Evolutionary conservation across 352 stramenopile genomes (phyloP).

Genomic region (Phytophthora cactorum): DNA sequence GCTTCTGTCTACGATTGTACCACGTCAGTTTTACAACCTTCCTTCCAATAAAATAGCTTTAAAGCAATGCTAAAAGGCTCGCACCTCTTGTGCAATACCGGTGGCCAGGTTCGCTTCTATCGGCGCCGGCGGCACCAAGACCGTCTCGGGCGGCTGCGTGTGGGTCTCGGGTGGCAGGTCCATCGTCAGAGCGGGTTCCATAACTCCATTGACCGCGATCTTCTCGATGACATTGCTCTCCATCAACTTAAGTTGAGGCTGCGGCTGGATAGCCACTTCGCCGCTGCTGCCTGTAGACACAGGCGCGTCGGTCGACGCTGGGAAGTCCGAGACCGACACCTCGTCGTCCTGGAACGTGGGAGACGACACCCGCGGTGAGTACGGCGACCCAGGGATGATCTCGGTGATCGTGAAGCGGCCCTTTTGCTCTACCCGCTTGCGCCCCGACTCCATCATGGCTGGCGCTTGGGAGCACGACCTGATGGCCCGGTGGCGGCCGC

Average conservation of each 20-base stretch:
- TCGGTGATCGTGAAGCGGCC: slow-evolving; percentile 87
- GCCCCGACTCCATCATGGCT: slow-evolving; percentile 42
- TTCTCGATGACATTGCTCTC: slow-evolving; percentile 8
- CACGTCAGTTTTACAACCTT: slow-evolving; percentile 10
- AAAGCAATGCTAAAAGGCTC: slow-evolving; percentile 6
- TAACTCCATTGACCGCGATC: background rate
- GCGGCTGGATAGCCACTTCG: slow-evolving; percentile 21
- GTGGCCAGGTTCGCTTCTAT: slow-evolving; percentile 10
- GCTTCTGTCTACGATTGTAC: slow-evolving; percentile 25
- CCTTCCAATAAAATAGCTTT: slow-evolving; percentile 2
- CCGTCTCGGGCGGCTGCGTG: slow-evolving; percentile 28
- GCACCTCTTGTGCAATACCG: slow-evolving; percentile 16
- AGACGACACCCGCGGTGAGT: slow-evolving; percentile 33
- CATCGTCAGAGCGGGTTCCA: slow-evolving; percentile 6
- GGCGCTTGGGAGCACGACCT: background rate
- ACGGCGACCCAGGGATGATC: slow-evolving; percentile 64
- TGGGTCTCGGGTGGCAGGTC: slow-evolving; percentile 26
- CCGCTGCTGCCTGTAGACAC: slow-evolving; percentile 20
- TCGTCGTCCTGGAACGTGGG: slow-evolving; percentile 35
- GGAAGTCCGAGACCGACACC: slow-evolving; percentile 19
- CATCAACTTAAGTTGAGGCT: slow-evolving; percentile 10
- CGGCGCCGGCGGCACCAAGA: slow-evolving; percentile 8
- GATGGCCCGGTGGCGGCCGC: slow-evolving; percentile 5
- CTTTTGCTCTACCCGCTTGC: slow-evolving; percentile 70
- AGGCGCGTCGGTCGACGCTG: slow-evolving; percentile 3